Evolutionary conservation across 2,329 filamentous ascomycete species (phyloP), one percentile per base, ranked within the genome.

Genomic region (Didymellaceae sp.): DNA sequence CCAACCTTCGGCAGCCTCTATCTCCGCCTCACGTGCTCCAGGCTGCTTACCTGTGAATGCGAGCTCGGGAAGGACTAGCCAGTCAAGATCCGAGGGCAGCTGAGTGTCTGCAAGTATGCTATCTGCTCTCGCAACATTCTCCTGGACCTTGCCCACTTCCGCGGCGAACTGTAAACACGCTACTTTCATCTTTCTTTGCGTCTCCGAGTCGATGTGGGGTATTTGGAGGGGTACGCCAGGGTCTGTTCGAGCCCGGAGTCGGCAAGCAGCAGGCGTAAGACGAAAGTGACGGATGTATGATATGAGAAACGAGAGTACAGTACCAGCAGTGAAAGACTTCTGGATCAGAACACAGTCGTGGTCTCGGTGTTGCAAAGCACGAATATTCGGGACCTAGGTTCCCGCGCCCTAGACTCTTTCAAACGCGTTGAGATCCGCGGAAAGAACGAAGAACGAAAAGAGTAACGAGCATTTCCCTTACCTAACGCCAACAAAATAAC

Each of bases 41-140:
- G 10, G 13, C 4, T 11, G 20, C 48, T 40, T 73, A 89, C 87
- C 87, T 49, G 84, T 81, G 65, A 93, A 91, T 1, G 89, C 87
- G 69, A 93, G 75, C 67, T 93, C 90, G 0, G 90, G 89, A 0
- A 93, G 74, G 0, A 93, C 83, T 0, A 94, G 77, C 22, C 92
- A 78, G 65, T 91, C 87, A 1, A 92, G 66, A 74, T 68, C 65
- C 25, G 50, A 31, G 1, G 66, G 69, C 14, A 70, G 59, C 13
- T 47, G 52, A 79, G 82, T 80, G 20, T 67, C 76, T 14, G 73
- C 78, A 9, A 93, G 74, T 4, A 92, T 78, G 0, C 78, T 72
- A 57, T 91, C 85, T 54, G 89, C 89, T 14, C 81, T 81, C 56
- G 81, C 82, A 35, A 92, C 77, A 59, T 93, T 93, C 54, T 87